phyloP scores from a whole-genome alignment of 306 rosid genomes.

The Cicer cuneatum region DNA sequence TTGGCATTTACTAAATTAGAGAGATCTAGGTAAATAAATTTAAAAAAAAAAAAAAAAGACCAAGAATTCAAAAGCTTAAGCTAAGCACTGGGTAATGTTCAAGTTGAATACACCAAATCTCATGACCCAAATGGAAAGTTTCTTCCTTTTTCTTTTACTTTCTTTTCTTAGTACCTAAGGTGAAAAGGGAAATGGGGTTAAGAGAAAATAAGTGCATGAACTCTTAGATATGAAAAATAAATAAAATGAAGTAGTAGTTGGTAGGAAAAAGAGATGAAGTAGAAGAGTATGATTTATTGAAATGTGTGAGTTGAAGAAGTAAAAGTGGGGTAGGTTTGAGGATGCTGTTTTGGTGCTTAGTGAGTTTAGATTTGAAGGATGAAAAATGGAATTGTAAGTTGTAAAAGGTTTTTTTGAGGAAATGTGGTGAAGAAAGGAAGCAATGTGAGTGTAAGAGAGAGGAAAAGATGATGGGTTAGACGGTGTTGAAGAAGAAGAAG shows the following conservation, averaged over 20 bases:
- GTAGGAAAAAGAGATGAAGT: slow-evolving; percentile 12
- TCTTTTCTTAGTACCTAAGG: slow-evolving; percentile 14
- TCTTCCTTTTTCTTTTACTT: slow-evolving; percentile 27
- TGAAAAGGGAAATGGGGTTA: slow-evolving; percentile 16
- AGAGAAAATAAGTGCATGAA: slow-evolving; percentile 13
- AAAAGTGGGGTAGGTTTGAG: slow-evolving; percentile 30
- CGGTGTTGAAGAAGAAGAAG: background rate
- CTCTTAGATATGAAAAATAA: slow-evolving; percentile 28
- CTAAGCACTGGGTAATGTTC: slow-evolving; percentile 11
- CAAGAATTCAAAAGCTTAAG: background rate
- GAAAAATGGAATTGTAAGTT: background rate
- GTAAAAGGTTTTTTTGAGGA: background rate
- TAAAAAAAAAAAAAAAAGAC: background rate
- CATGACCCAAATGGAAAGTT: slow-evolving; percentile 33
- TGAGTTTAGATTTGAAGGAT: slow-evolving; percentile 11
- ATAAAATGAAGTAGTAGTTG: too few species aligned
- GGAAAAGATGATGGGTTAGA: background rate
- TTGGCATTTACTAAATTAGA: slow-evolving; percentile 26
- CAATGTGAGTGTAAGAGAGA: background rate
- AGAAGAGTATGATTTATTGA: slow-evolving; percentile 18
- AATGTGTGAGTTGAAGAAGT: background rate
- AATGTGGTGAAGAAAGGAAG: slow-evolving; percentile 16
- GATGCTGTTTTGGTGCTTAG: slow-evolving; percentile 14
- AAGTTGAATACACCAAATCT: slow-evolving; percentile 37
- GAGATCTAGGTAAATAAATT: slow-evolving; percentile 41